Conservation (phyloP, 2,329 filamentous ascomycete species). For the Apiospora arundinis region DNA sequence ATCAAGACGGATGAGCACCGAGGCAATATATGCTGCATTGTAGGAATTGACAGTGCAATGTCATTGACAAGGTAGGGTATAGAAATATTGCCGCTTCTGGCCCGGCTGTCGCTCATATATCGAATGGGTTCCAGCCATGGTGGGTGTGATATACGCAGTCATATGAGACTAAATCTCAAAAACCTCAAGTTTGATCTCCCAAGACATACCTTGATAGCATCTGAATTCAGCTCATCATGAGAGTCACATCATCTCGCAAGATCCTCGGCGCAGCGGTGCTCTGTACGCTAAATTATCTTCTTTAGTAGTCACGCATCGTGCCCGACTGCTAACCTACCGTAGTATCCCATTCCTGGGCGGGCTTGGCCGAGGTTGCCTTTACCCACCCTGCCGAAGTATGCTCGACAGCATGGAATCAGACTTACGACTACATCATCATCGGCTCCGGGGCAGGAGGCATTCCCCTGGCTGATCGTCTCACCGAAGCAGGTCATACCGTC, state of each 20-base stretch:
- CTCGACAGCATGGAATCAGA: conserved; percentile 42
- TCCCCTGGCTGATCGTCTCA: conserved; percentile 64
- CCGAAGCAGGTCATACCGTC: conserved; percentile 68
- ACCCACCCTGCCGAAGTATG: background rate
- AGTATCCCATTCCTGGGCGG: background rate
- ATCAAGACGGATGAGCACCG: background rate
- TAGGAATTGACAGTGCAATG: background rate
- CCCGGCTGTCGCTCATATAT: background rate
- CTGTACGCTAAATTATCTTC: background rate
- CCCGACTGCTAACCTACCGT: background rate
- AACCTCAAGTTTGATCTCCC: background rate
- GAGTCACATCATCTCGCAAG: background rate
- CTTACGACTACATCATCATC: conserved; percentile 67
- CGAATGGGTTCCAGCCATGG: background rate
- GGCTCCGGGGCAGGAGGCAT: conserved; percentile 67
- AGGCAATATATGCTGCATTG: conserved; percentile 3
- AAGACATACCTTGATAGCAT: background rate
- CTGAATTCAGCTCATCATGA: background rate
- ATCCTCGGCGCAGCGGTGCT: background rate
- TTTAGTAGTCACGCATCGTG: background rate
- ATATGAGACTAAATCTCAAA: too few species aligned
- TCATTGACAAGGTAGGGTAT: background rate
- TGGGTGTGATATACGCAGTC: background rate
- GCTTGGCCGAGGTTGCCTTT: background rate
- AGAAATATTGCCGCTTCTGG: background rate